Base-by-base conservation (phyloP, 495 filamentous ascomycete genomes). In the Penicillium herquei region DNA sequence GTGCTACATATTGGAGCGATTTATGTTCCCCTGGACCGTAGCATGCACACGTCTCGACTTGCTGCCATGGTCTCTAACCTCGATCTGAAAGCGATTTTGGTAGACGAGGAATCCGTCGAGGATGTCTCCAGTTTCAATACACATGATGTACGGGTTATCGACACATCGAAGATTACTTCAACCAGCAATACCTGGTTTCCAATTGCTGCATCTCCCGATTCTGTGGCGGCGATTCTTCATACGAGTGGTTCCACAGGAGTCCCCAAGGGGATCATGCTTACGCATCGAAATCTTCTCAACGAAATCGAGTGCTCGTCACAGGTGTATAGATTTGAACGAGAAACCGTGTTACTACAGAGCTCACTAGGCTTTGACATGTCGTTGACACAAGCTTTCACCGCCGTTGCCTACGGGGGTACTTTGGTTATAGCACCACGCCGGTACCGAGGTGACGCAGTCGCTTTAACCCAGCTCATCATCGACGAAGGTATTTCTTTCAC, bases 261-360 rank as follows among this genome's bases (percentile, higher is more conserved):
- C 0, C 70, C 73, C 0, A 78, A 76, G 45, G 74, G 74, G 1
- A 71, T 80, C 26, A n/a, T 59, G 0, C 26, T 76, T 0, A 58
- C 31, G 0, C 72, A 78, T 17, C 26, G 42, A 0, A 49, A 58
- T 16, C 42, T 79, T 0, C 43, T 49, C 0, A 76, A 72, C 41
- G 31, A 70, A 0, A 51, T 72, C 17, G 70, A 69, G 33, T 55
- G 47, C 1, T 51, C 55, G 7, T 56, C 43, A 0, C 48, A 69
- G 32, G 42, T 18, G 32, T 62, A 26, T 37, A 14, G 17, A 8
- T 34, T 64, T 1, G 39, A 55, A 7, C 17, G 4, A 4, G 58
- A 68, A 33, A 17, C 7, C 1, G 61, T 63, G 0, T 43, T 76
- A 9, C 75, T 76, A 45, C 75, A 78, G 49, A 76, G 64, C 17